Percentiles rank a stretch among this genome's conserved stretches.
Evolutionary conservation across 305 asterid species (phyloP).

Genomic region (Salvia sclarea): DNA sequence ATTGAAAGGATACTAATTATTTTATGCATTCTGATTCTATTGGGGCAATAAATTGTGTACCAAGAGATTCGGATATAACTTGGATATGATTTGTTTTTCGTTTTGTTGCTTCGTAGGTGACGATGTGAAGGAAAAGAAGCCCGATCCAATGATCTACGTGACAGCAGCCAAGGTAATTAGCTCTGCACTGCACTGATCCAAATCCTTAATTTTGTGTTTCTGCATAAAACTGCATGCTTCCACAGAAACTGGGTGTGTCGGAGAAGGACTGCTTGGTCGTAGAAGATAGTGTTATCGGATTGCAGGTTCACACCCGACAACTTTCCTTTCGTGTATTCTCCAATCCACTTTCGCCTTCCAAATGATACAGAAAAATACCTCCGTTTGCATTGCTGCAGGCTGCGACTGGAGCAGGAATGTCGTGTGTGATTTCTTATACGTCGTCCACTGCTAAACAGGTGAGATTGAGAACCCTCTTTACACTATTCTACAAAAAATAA

Average conservation of each 20-base stretch:
- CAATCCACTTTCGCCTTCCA: not conserved
- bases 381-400: conserved; percentile 52
- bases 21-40: too few relatives aligned
- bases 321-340: not conserved
- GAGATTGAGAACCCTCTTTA: not conserved
- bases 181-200: not conserved
- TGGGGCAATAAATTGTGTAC: too few relatives aligned
- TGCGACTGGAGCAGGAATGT: conserved; percentile 90
- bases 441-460: conserved; percentile 91
- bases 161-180: conserved; percentile 70
- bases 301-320: conserved; percentile 56
- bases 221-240: conserved; percentile 22
- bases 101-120: conserved; percentile 56
- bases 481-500: not conserved
- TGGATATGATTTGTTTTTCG: conserved; percentile 1
- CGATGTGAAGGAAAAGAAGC: conserved; percentile 92
- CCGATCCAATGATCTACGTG: conserved; percentile 81
- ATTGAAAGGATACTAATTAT: too few relatives aligned
- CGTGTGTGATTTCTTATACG: conserved; percentile 84
- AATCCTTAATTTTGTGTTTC: conserved; percentile 3
- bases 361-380: not conserved
- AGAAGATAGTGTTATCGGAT: conserved; percentile 95
- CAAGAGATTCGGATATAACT: not conserved
- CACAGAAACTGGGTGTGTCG: conserved; percentile 70
- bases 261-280: conserved; percentile 77